phyloP scores from a whole-genome alignment of 352 stramenopile genomes.

The Globisporangium nunn region DNA sequence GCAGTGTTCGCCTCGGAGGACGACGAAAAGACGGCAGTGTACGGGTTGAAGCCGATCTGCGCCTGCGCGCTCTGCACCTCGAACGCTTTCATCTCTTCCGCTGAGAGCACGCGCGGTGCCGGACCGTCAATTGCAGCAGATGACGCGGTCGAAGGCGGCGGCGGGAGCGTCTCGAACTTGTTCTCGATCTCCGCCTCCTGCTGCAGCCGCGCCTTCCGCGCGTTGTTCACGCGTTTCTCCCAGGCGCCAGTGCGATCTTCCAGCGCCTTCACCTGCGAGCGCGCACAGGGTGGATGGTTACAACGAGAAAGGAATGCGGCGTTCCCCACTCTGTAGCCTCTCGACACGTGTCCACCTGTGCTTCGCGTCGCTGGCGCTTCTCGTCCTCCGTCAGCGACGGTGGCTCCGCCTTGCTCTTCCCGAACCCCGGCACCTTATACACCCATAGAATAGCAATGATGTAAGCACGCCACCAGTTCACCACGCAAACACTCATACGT shows the following conservation, averaged over 20 bases:
- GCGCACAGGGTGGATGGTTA: too few relatives aligned
- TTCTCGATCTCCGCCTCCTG: conserved; percentile 43
- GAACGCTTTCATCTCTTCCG: conserved; percentile 57
- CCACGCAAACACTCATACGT: background rate
- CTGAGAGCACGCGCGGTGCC: conserved; percentile 30
- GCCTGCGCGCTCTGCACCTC: conserved; percentile 47
- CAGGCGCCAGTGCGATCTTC: conserved; percentile 53
- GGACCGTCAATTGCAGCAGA: conserved; percentile 7
- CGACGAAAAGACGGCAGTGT: conserved; percentile 58
- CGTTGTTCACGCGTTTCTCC: conserved; percentile 61
- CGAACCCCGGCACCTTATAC: conserved; percentile 34
- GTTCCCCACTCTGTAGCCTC: background rate
- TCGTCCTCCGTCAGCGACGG: conserved; percentile 44
- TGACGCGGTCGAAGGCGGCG: conserved; percentile 6
- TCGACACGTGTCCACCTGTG: conserved; percentile 36
- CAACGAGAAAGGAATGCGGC: too few relatives aligned
- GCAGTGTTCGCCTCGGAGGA: conserved; percentile 41
- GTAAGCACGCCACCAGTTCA: too few relatives aligned
- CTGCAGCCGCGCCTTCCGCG: conserved; percentile 38
- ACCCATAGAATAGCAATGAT: background rate
- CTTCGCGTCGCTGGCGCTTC: conserved; percentile 42
- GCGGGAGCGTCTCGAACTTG: conserved; percentile 25
- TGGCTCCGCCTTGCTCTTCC: conserved; percentile 20
- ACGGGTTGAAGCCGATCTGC: conserved; percentile 71
- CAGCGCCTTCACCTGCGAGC: conserved; percentile 37